Conservation (phyloP, 225 moss, liverwort and hornwort species). For the Rhytidiadelphus loreus region DNA sequence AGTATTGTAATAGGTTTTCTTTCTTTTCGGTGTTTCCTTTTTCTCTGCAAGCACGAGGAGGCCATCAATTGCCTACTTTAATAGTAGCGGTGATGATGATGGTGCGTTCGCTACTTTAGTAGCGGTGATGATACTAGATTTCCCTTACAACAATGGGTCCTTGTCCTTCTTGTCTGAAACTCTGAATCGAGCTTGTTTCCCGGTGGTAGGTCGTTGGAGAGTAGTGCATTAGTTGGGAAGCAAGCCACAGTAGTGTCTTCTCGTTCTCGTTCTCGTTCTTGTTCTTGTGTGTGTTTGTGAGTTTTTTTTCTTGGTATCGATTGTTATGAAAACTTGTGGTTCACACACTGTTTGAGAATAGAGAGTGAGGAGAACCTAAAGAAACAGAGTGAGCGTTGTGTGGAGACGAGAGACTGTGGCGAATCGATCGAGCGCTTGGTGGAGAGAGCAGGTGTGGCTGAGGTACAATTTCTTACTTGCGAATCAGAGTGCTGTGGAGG, state of each 20-base stretch:
- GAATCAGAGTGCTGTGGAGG: not conserved
- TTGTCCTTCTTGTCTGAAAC: not conserved
- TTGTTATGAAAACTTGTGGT: not conserved
- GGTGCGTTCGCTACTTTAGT: not conserved
- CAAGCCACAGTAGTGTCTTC: not conserved
- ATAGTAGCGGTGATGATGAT: not conserved
- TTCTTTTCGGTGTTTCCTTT: not conserved
- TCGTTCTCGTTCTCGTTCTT: not conserved
- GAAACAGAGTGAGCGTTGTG: not conserved
- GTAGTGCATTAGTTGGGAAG: not conserved
- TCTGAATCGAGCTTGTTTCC: not conserved
- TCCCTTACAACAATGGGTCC: not conserved
- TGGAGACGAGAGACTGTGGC: not conserved
- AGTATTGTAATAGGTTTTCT: not conserved
- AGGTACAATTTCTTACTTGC: not conserved
- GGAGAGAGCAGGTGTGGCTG: not conserved
- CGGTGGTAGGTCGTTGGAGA: not conserved
- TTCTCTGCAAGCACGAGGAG: not conserved
- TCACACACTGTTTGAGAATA: not conserved
- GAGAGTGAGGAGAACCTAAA: not conserved
- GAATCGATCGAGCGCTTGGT: not conserved
- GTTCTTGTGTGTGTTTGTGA: not conserved
- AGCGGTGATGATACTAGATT: not conserved
- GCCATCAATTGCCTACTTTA: not conserved
- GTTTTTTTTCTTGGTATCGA: not conserved